phyloP scores from a whole-genome alignment of 2,329 filamentous ascomycete species.

The Penicillium sp. region DNA sequence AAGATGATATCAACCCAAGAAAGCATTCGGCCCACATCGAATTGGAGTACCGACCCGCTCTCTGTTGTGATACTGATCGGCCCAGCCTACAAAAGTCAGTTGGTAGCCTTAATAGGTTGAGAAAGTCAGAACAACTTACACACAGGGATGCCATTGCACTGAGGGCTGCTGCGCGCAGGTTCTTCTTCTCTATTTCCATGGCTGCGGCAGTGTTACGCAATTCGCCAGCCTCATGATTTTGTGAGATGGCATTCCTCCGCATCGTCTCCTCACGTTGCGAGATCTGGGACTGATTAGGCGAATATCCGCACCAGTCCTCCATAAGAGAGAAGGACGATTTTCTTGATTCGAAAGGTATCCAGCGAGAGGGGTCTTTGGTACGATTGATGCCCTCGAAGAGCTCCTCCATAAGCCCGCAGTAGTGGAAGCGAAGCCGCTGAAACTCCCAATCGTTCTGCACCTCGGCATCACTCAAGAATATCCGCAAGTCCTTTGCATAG shows the following conservation, averaged over 20 bases:
- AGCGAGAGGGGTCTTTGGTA: conserved; percentile 73
- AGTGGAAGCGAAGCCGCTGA: conserved; percentile 81
- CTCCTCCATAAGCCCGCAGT: conserved; percentile 86
- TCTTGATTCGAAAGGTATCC: conserved; percentile 94
- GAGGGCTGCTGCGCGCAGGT: conserved; percentile 77
- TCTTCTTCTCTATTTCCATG: conserved; percentile 94
- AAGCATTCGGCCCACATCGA: conserved; percentile 85
- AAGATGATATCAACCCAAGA: conserved; percentile 95
- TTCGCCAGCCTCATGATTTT: conserved; percentile 63
- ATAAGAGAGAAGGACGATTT: conserved; percentile 93
- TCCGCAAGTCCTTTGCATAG: conserved; percentile 83
- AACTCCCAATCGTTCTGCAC: conserved; percentile 93
- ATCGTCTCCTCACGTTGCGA: conserved; percentile 75
- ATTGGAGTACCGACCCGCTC: conserved; percentile 79
- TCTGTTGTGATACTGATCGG: too few relatives aligned
- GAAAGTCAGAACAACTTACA: conserved; percentile 70
- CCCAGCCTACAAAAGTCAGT: too few relatives aligned
- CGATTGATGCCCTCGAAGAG: conserved; percentile 84
- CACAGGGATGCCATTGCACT: conserved; percentile 94
- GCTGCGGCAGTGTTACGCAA: conserved; percentile 72
- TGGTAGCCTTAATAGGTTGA: too few relatives aligned
- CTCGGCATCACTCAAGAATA: conserved; percentile 89
- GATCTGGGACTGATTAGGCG: conserved; percentile 77
- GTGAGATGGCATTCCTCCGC: conserved; percentile 72
- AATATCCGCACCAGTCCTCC: conserved; percentile 99